Base-by-base conservation (phyloP, 2,329 filamentous ascomycete species). In the Raffaelea ambrosiae region DNA sequence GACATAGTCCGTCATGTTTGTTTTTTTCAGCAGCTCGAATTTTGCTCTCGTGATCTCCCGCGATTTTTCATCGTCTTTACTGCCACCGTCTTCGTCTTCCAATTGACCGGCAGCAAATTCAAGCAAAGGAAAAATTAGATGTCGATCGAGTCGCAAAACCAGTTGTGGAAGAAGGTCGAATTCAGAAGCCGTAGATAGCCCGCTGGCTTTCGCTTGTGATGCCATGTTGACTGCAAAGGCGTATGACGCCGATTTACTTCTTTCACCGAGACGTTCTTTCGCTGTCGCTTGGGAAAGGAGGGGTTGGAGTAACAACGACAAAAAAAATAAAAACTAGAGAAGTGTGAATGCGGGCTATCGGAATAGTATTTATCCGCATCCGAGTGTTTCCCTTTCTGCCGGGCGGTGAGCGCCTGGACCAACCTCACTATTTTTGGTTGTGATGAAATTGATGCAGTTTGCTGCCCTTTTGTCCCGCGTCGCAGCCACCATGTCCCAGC, bases 1-100 rank as follows among this genome's bases (percentile, higher is more conserved):
- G 47, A 97, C 88, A 66, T 95, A 98, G 70, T 98, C 93, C 61
- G 86, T 93, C 93, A 98, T 98, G 76, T 97, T 96, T 62, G 93
- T 97, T 67, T 89, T 84, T 73, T 95, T 91, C 58, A 98, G 81
- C 50, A 98, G 82, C 70, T 91, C 84, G 67, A 91, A 95, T 70
- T 95, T 95, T 59, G 89, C 83, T 64, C 86, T 81, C 54, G 84
- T 84, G 59, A 95, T 83, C 66, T 90, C 83, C 60, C 74, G 74
- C 48, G 78, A 69, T 67, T 76, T 69, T 36, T 64, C 68, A 53
- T 72, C 71, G 51, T 79, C 73, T 66, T 74, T 67, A 40, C 65
- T 66, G 48, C 70, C 66, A 51, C 75, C 73, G 60, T 76, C 78
- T 58, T 81, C 79, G 61, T 89, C 86, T 65, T 89, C 83, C 56